A percentile compares a stretch with the other conserved stretches of the same genome.
Evolutionary conservation across 2,329 filamentous ascomycete species (phyloP).

Genomic region (Diaporthe sp.): DNA sequence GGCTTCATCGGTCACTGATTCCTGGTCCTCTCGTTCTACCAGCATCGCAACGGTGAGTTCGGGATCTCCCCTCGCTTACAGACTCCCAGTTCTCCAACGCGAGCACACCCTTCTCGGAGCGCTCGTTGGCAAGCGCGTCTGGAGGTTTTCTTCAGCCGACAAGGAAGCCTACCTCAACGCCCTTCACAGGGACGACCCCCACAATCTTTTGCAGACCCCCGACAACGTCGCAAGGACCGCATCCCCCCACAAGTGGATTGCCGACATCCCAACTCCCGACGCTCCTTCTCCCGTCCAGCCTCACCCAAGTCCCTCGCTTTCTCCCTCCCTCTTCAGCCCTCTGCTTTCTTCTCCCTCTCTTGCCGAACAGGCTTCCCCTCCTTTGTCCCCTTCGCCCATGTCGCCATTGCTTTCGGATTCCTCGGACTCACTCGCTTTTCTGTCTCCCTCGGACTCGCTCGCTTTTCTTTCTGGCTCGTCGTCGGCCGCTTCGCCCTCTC

Average conservation of each 20-base stretch:
- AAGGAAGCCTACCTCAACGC: constrained; percentile 21
- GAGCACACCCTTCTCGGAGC: constrained; percentile 13
- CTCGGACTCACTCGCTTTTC: neutral
- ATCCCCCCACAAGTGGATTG: constrained; percentile 31
- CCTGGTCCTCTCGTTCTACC: constrained; percentile 27
- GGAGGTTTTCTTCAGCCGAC: neutral
- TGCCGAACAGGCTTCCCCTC: neutral
- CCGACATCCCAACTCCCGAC: constrained; percentile 24
- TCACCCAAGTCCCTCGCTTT: neutral
- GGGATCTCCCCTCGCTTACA: constrained; percentile 20
- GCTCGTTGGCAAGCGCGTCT: constrained; percentile 30
- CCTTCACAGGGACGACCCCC: constrained; percentile 20
- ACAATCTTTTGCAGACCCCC: constrained; percentile 17
- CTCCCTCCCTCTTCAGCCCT: constrained; percentile 27
- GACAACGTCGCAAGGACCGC: constrained; percentile 6
- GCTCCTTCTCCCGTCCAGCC: neutral
- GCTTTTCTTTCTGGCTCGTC: constrained; percentile 8
- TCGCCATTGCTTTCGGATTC: neutral
- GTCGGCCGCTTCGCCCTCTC: neutral
- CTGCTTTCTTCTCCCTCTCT: neutral
- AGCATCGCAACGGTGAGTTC: constrained; percentile 27
- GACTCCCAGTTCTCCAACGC: neutral
- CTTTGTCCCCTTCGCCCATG: neutral
- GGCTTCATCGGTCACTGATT: constrained; percentile 30
- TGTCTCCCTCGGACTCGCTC: neutral